Evolutionary conservation across 192 early-diverging fungal species (phyloP), one percentile per base, ranked within the genome.

Genomic region (Coemansia sp.): DNA sequence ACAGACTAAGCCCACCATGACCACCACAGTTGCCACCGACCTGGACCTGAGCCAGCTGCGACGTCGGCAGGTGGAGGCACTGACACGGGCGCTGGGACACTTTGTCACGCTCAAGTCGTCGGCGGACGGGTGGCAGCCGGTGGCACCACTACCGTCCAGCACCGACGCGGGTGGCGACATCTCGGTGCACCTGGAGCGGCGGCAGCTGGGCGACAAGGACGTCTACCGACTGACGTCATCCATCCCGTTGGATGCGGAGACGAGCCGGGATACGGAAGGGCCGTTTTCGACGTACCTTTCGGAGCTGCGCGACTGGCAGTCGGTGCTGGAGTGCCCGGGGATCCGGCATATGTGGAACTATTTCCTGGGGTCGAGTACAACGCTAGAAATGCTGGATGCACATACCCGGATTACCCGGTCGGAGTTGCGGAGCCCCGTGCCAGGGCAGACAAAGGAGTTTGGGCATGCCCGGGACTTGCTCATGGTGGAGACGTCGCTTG

Each of bases 241-340:
- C 8, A 63, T 74, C 20, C 64, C 59, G 13, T 36, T 74, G 29
- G 64, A 74, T 38, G 36, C 50, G 6, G 69, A 56, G 21, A 25
- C 14, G 16, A 36, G 51, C 34, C 38, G 39, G 5, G 63, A 66
- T 36, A 62, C 69, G n/a, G 64, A 67, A 51, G 70, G 70, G 4
- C 45, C 44, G 23, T 62, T 61, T 22, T 57, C 69, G 0, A 51
- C 63, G 11, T 66, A 74, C 26, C 31, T 67, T 3, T 67, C 64
- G 1, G 70, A 74, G 30, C 64, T 74, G 34, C 70, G 70, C 34
- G 70, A 74, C 54, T 74, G 70, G 70, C 70, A 74, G 47, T 63
- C 63, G 3, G 58, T 66, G 13, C 44, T 74, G 21, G 70, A 74
- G 39, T 58, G 70, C 30, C 70, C 70, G 1, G 70, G 64, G 14